These are phyloP conservation scores for Penicillium chermesinum DNA, from an alignment of 495 filamentous ascomycete genomes.

Conservation along the genomic window DNA sequence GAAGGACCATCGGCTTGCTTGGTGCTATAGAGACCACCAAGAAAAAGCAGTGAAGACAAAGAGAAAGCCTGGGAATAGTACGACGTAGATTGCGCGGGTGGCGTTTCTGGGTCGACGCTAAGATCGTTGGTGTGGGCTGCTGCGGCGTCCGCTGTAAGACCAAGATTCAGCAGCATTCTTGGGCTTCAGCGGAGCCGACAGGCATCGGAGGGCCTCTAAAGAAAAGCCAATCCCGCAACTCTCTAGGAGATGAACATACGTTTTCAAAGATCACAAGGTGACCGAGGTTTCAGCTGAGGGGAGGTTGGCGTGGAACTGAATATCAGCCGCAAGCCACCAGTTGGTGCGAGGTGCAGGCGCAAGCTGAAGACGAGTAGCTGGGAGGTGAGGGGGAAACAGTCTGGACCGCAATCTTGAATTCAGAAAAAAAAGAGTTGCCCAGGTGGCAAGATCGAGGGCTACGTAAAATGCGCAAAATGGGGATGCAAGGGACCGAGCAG, in stretches of 20 bases:
- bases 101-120: conserved; percentile 27
- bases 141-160: conserved; percentile 49
- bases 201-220: not conserved
- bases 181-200: conserved; percentile 20
- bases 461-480: not conserved
- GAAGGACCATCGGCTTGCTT: conserved; percentile 16
- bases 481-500: conserved; percentile 9
- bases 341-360: not conserved
- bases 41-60: conserved; percentile 38
- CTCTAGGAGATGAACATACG: not conserved
- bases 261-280: conserved; percentile 11
- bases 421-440: not conserved
- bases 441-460: not conserved
- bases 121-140: conserved; percentile 56
- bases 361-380: not conserved
- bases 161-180: conserved; percentile 45
- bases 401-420: not conserved
- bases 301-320: not conserved
- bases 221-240: not conserved
- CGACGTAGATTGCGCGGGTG: conserved; percentile 26
- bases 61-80: conserved; percentile 37
- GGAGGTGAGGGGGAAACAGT: not conserved
- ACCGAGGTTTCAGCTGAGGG: not conserved
- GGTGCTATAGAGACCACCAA: conserved; percentile 18
- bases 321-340: not conserved